phyloP scores from a whole-genome alignment of 2,329 filamentous ascomycete species.

The Aspergillus sojae region DNA sequence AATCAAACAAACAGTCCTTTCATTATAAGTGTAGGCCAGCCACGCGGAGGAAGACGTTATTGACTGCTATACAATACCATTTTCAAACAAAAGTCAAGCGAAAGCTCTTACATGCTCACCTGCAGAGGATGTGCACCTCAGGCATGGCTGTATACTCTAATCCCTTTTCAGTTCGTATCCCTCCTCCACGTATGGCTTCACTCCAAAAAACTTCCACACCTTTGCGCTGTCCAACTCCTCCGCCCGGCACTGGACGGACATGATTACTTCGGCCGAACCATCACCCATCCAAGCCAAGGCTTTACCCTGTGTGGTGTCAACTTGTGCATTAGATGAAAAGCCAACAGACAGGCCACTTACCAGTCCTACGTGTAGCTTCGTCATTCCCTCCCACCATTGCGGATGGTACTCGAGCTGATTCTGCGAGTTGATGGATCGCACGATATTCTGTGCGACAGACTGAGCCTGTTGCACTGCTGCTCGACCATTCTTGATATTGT shows the following conservation, averaged over 20 bases:
- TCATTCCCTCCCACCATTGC: conserved; percentile 53
- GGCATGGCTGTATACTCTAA: neutral
- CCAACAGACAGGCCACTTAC: conserved; percentile 36
- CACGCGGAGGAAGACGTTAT: too few relatives aligned
- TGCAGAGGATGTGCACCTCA: too few relatives aligned
- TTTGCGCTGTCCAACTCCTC: conserved; percentile 49
- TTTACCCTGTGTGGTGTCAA: conserved; percentile 41
- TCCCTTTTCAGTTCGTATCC: conserved; percentile 3
- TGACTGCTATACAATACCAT: too few relatives aligned
- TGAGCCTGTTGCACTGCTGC: conserved; percentile 58
- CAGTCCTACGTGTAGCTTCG: conserved; percentile 58
- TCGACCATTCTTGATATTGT: conserved; percentile 56
- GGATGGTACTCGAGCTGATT: conserved; percentile 46
- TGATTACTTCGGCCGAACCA: conserved; percentile 48
- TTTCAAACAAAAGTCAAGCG: too few relatives aligned
- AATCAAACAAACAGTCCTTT: too few relatives aligned
- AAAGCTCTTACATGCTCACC: too few relatives aligned
- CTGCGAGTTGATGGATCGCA: conserved; percentile 49
- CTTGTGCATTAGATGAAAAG: neutral
- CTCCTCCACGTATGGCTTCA: conserved; percentile 43
- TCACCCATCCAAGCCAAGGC: conserved; percentile 51
- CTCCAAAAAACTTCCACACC: conserved; percentile 41
- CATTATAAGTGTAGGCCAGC: too few relatives aligned
- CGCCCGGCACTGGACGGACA: conserved; percentile 39
- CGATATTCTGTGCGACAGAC: conserved; percentile 58